phyloP scores from a whole-genome alignment of 1,284 basidiomycete genomes.

The Anthracocystis walkeri region DNA sequence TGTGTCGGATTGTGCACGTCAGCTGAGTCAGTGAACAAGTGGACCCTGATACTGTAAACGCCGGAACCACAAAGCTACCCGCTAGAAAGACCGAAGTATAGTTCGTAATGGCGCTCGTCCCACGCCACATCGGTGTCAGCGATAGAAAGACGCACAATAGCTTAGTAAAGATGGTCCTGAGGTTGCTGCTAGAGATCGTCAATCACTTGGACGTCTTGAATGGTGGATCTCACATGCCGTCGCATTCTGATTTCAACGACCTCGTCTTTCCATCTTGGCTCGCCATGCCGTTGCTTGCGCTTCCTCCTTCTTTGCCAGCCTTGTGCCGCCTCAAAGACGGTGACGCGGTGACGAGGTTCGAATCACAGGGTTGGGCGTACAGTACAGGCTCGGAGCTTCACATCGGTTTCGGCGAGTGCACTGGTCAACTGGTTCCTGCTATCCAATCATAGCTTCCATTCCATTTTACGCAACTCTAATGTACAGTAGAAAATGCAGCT shows the following conservation, averaged over 20 bases:
- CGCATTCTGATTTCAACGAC: neutral
- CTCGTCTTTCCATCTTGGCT: no score
- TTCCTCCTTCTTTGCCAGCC: no score
- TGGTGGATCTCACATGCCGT: constrained; percentile 20
- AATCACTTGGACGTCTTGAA: constrained; percentile 26
- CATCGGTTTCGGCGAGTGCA: constrained; percentile 19
- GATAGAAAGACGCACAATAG: constrained; percentile 24
- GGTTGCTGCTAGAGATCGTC: constrained; percentile 25
- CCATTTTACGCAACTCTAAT: neutral
- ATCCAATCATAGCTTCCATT: neutral
- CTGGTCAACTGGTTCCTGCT: constrained; percentile 11
- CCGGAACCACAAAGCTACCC: constrained; percentile 17
- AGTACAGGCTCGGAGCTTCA: constrained; percentile 16
- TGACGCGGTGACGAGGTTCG: constrained; percentile 14
- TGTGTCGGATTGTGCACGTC: neutral
- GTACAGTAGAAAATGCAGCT: constrained; percentile 19
- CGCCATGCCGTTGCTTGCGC: no score
- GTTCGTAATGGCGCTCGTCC: constrained; percentile 37
- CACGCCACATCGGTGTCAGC: constrained; percentile 34
- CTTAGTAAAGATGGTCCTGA: constrained; percentile 29
- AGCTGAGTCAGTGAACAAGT: constrained; percentile 18
- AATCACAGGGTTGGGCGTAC: constrained; percentile 12
- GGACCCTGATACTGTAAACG: constrained; percentile 20
- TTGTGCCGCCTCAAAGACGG: no score
- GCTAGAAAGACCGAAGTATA: constrained; percentile 31